Conservation (phyloP, 1,284 basidiomycete genomes). For the Wallemia mellicola region DNA sequence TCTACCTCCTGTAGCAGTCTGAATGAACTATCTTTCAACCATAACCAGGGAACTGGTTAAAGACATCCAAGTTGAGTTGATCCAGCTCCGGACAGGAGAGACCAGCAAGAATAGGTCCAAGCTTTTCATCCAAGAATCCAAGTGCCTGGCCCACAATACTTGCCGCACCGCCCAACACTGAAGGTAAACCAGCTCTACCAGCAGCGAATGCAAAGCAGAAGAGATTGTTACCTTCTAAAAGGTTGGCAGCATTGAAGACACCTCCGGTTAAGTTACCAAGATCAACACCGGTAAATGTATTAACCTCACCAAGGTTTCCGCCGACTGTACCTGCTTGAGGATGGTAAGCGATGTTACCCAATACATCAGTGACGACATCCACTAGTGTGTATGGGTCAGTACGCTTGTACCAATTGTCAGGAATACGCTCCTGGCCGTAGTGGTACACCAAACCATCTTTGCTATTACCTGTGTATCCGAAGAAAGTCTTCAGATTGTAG, state of each 20-base stretch:
- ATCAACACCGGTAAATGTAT: constrained; percentile 2
- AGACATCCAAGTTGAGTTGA: constrained; percentile 1
- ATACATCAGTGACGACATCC: constrained; percentile 1
- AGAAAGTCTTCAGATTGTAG: constrained; percentile 3
- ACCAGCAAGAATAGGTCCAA: not conserved
- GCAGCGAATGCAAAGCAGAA: constrained; percentile 3
- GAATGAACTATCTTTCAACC: too few species aligned
- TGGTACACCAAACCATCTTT: not conserved
- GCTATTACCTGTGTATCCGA: constrained; percentile 1
- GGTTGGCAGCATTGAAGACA: constrained; percentile 1
- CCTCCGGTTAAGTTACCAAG: constrained; percentile 2
- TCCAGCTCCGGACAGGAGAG: constrained; percentile 1
- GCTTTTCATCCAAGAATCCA: constrained; percentile 1
- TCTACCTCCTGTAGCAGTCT: too few species aligned
- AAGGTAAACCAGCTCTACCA: constrained; percentile 1
- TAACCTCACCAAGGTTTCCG: constrained; percentile 2
- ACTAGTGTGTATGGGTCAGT: constrained; percentile 1
- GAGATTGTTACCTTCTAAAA: constrained; percentile 3
- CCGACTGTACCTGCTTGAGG: constrained; percentile 3
- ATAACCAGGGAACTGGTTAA: constrained; percentile 2
- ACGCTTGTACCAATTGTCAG: constrained; percentile 2
- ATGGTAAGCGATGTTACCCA: not conserved
- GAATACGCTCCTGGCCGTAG: constrained; percentile 2
- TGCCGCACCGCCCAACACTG: not conserved
- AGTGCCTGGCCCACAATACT: constrained; percentile 1